These are phyloP conservation scores for Tolypocladium sp. DNA, from an alignment of 2,329 filamentous ascomycete genomes.

Conservation along the genomic window DNA sequence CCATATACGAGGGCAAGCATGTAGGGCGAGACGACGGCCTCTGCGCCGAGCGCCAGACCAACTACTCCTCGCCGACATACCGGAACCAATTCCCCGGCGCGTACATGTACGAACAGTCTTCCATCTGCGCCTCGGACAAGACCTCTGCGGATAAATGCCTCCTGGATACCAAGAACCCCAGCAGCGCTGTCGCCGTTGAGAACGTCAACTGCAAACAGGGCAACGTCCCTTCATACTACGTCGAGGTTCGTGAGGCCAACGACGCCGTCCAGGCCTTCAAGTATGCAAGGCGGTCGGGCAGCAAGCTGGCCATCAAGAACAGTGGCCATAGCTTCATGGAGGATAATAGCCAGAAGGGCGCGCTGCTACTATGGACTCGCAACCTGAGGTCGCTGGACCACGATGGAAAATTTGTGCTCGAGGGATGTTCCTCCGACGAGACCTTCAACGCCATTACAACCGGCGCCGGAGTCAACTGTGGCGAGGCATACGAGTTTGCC, in stretches of 20 bases:
- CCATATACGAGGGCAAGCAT: conserved; percentile 5
- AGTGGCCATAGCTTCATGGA: conserved; percentile 4
- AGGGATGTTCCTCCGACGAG: background rate
- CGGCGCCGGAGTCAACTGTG: conserved; percentile 5
- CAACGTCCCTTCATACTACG: conserved; percentile 7
- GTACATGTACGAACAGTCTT: conserved; percentile 11
- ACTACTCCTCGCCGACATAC: conserved; percentile 5
- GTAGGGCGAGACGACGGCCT: conserved; percentile 1
- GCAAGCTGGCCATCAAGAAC: conserved; percentile 3
- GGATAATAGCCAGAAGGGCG: conserved; percentile 2
- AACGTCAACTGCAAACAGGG: conserved; percentile 6
- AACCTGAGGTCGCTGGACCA: conserved; percentile 1
- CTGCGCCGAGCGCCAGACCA: conserved; percentile 5
- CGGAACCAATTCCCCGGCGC: conserved; percentile 5
- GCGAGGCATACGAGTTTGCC: conserved; percentile 4
- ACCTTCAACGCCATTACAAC: background rate
- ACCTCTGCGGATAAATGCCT: conserved; percentile 7
- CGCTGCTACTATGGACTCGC: conserved; percentile 3
- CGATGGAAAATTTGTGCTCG: background rate
- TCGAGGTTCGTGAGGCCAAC: conserved; percentile 2
- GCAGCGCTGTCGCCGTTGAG: background rate
- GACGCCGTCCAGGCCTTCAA: conserved; percentile 6
- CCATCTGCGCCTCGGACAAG: conserved; percentile 6
- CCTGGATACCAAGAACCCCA: conserved; percentile 3
- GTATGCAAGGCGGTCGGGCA: background rate